These are phyloP conservation scores for Dillenia suffruticosa DNA, from an alignment of 164 flowering plant genomes.

Conservation along the genomic window DNA sequence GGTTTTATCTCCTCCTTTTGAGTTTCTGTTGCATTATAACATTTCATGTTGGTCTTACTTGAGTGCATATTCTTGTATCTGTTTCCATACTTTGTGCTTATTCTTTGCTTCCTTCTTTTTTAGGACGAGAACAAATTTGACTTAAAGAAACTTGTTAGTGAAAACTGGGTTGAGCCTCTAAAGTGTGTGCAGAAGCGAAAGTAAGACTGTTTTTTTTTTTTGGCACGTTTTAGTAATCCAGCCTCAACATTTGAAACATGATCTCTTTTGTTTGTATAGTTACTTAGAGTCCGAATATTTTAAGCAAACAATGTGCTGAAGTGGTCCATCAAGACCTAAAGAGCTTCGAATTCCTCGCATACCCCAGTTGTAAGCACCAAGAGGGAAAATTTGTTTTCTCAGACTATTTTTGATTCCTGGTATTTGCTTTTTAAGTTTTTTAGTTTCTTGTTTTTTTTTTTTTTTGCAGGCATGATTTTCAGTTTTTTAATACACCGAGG, in stretches of 20 bases:
- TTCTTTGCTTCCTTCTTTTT: constrained; percentile 10
- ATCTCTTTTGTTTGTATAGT: constrained; percentile 21
- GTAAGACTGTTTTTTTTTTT: too few species aligned
- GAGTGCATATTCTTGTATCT: too few species aligned
- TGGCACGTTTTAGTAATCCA: not conserved
- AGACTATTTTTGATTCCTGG: not conserved
- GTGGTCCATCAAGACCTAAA: constrained; percentile 85
- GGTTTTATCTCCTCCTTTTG: too few species aligned
- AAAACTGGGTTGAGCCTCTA: constrained; percentile 96
- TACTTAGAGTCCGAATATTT: constrained; percentile 95
- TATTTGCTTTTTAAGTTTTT: not conserved
- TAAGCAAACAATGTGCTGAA: constrained; percentile 98
- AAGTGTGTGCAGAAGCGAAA: constrained; percentile 95
- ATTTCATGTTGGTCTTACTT: too few species aligned
- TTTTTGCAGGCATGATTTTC: constrained; percentile 87
- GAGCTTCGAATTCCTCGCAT: constrained; percentile 98
- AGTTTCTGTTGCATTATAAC: too few species aligned
- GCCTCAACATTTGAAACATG: not conserved
- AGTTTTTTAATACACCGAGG: constrained; percentile 88
- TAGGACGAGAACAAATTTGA: constrained; percentile 92
- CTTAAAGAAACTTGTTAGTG: constrained; percentile 93
- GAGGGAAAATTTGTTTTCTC: not conserved
- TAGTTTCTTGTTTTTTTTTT: constrained; percentile 5
- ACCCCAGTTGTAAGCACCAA: constrained; percentile 84
- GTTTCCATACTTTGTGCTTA: too few species aligned